Base-by-base conservation (phyloP, 2,329 filamentous ascomycete species). In the Pyrenophora seminiperda region DNA sequence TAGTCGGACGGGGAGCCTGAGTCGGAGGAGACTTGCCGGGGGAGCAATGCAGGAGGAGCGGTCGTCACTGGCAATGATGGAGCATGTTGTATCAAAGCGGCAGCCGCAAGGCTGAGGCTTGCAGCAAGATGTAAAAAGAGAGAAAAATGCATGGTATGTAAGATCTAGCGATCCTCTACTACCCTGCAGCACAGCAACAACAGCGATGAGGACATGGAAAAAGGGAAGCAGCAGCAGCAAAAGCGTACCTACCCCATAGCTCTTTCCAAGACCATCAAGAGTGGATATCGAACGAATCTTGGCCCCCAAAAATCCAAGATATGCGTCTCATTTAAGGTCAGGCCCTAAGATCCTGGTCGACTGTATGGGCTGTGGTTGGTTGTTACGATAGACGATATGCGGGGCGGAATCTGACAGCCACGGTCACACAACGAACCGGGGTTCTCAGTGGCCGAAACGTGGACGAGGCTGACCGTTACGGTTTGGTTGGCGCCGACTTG, bases 41-140 rank as follows among this genome's bases (percentile, higher is more conserved):
- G 42, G n/a, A 46, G 42, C 20, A 46, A 9, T 31, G 42, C 42
- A 31, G 42, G 42, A 31, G 42, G 42, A 15, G 42, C 24, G 10
- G 42, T 46, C 1, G 42, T 33, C 19, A 22, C 31, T 30, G 42
- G 33, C 34, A 46, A 27, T 19, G 24, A 27, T 19, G 24, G 24
- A 19, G 33, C 7, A 15, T 30, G 34, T 39, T 30, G 34, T 39
- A 46, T 38, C 18, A 46, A 9, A 4, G 24, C 42, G 18, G 24
- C 42, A 15, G 42, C 24, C 20, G 42, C 42, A 24, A 39, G 22
- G 19, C 24, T 20, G 10, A 46, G 22, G n/a, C 18, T 20, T n/a
- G n/a, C n/a, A 2, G 22, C 18, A n/a, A 46, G 14, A 20, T 20
- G 34, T 7, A 38, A 38, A 13, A 46, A 27, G 17, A 46, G 15